A percentile compares a stretch with the other conserved stretches of the same genome.
These are phyloP conservation scores for Candida hungchunana DNA, from an alignment of 805 yeast genomes.

Conservation along the genomic window DNA sequence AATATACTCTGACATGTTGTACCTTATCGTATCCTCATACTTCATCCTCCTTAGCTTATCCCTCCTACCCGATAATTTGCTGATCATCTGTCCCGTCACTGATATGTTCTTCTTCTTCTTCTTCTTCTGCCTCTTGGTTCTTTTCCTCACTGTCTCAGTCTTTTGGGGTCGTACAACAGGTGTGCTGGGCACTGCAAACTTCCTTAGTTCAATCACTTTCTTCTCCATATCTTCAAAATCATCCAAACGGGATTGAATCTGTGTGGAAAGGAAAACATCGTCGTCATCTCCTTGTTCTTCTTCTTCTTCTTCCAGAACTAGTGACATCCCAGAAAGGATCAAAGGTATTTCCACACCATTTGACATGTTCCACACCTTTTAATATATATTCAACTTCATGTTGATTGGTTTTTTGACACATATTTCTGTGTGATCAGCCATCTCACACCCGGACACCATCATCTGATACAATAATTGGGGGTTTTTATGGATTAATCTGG, in stretches of 20 bases:
- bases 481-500: too few relatives aligned
- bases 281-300: neutral
- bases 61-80: conserved; percentile 4
- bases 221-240: conserved; percentile 10
- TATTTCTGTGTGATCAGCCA: neutral
- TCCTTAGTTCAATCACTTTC: neutral
- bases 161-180: neutral
- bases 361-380: neutral
- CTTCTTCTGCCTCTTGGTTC: neutral
- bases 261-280: conserved; percentile 19
- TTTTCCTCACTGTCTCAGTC: neutral
- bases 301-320: neutral
- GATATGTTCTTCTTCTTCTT: neutral
- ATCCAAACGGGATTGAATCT: conserved; percentile 20
- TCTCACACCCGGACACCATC: neutral
- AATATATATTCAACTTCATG: neutral
- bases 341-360: too few relatives aligned
- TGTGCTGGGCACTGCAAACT: neutral
- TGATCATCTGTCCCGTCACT: conserved; percentile 8
- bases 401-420: neutral
- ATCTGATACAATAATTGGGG: too few relatives aligned
- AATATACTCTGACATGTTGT: neutral
- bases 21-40: neutral
- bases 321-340: neutral
- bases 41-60: neutral